Conservation (phyloP, 495 filamentous ascomycete species). For the Talaromyces trachyspermus region DNA sequence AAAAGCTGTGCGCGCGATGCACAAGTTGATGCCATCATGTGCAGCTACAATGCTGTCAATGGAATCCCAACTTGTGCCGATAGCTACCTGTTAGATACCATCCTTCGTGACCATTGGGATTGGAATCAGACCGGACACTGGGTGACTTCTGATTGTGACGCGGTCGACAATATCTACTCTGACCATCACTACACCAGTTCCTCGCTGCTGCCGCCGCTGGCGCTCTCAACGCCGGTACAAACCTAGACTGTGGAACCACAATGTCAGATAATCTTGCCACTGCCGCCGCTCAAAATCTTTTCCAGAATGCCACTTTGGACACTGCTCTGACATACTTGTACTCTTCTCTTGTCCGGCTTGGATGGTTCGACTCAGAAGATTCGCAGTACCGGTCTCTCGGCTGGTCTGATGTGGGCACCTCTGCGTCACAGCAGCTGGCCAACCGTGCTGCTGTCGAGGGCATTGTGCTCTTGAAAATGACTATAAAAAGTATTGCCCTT, state of each 20-base stretch:
- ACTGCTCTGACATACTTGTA: conserved; percentile 42
- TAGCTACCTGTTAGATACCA: conserved; percentile 40
- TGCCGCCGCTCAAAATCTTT: conserved; percentile 34
- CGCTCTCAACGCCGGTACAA: conserved; percentile 46
- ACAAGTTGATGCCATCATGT: conserved; percentile 47
- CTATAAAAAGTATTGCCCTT: conserved; percentile 35
- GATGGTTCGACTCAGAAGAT: conserved; percentile 45
- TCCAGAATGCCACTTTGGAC: conserved; percentile 33
- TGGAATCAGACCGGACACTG: conserved; percentile 40
- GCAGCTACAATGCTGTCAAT: conserved; percentile 48
- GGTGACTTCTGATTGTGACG: conserved; percentile 46
- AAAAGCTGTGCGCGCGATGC: conserved; percentile 42
- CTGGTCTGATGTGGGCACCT: conserved; percentile 39
- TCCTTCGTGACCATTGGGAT: conserved; percentile 45
- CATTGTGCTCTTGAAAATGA: conserved; percentile 51
- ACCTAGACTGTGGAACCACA: conserved; percentile 46
- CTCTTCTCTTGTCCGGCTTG: conserved; percentile 41
- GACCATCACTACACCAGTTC: conserved; percentile 41
- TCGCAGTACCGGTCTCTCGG: conserved; percentile 30
- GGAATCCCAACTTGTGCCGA: conserved; percentile 47
- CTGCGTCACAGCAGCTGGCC: conserved; percentile 38
- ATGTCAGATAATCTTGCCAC: conserved; percentile 38
- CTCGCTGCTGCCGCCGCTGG: conserved; percentile 37
- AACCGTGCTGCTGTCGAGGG: conserved; percentile 45
- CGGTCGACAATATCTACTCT: conserved; percentile 40